Evolutionary conservation across 192 early-diverging fungal genomes (phyloP), one percentile per base, ranked within the genome.

Genomic region (Entophlyctis luteolus): DNA sequence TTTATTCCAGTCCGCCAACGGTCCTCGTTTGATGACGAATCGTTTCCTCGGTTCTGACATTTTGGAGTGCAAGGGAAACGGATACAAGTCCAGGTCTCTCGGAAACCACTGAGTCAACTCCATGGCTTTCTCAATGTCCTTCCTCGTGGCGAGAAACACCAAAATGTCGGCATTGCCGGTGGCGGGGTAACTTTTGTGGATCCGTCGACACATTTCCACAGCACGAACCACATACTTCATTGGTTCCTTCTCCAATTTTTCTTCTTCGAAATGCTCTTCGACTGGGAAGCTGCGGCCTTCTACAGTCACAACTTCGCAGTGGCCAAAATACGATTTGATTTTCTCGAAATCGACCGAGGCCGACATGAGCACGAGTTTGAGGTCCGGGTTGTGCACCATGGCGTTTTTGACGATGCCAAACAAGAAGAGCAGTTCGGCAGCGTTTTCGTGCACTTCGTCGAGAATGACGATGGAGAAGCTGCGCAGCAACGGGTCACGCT

Each of bases 391-490:
- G 8, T 6, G 4, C 4, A 12, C 8, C 38, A 73, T 16, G 8
- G 72, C 72, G 16, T 37, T 46, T 48, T 70, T 72, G 31, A 73
- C 8, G 48, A 63, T 66, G 1, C 35, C 29, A 63, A 73, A 70
- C 28, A 73, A 36, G 31, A 73, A 71, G 32, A 60, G 47, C 20
- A 73, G 48, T 33, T 73, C 67, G 20, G 42, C 14, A 4, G 62
- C 22, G 37, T 42, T 48, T 67, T 73, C 72, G 31, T 73, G 72
- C 14, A 68, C 65, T 50, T 73, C 72, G 47, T 73, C 72, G 12
- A 73, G 42, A 10, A 73, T 45, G 14, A 73, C 42, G 20, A 73
- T 67, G 2, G 66, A 70, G 32, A 36, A 73, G 10, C 31, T 32
- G 4, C 28, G 31, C 2, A 73, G 35, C 1, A 28, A 29, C 42